Evolutionary conservation across 208 protist genomes (phyloP), one percentile per base, ranked within the genome.

Genomic region (Plasmodiophora brassicae): DNA sequence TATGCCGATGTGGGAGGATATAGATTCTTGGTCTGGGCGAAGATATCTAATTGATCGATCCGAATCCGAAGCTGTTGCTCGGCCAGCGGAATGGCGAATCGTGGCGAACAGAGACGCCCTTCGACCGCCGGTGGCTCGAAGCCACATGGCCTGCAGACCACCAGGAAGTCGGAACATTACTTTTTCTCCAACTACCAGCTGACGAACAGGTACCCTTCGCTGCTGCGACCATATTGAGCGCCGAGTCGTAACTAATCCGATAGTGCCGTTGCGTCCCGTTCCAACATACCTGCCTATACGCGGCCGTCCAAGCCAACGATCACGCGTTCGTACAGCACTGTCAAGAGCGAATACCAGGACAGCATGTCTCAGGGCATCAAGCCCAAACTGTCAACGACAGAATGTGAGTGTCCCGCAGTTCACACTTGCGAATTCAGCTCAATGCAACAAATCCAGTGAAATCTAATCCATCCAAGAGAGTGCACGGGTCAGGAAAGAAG

Each of bases 101-200:
- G n/a, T n/a, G n/a, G n/a, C n/a, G n/a, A n/a, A n/a, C n/a, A n/a
- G n/a, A n/a, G n/a, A n/a, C n/a, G n/a, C n/a, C n/a, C n/a, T n/a
- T n/a, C n/a, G n/a, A n/a, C n/a, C n/a, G n/a, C n/a, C n/a, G n/a
- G n/a, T n/a, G n/a, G n/a, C n/a, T n/a, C n/a, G n/a, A n/a, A n/a
- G n/a, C n/a, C n/a, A n/a, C n/a, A n/a, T n/a, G n/a, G n/a, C n/a
- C n/a, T n/a, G n/a, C n/a, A n/a, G n/a, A n/a, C n/a, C n/a, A n/a
- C n/a, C n/a, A n/a, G n/a, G n/a, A n/a, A n/a, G n/a, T n/a, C n/a
- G n/a, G n/a, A n/a, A 38, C 65, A 78, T 78, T 78, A 78, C n/a
- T 78, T 78, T 32, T 78, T 44, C n/a, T 44, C 65, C 5, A 78
- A 78, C 41, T 78, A 78, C 41, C 65, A 78, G 65, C 65, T 78